Conservation (phyloP, 1,284 basidiomycete species). For the Cryptococcus sp. region DNA sequence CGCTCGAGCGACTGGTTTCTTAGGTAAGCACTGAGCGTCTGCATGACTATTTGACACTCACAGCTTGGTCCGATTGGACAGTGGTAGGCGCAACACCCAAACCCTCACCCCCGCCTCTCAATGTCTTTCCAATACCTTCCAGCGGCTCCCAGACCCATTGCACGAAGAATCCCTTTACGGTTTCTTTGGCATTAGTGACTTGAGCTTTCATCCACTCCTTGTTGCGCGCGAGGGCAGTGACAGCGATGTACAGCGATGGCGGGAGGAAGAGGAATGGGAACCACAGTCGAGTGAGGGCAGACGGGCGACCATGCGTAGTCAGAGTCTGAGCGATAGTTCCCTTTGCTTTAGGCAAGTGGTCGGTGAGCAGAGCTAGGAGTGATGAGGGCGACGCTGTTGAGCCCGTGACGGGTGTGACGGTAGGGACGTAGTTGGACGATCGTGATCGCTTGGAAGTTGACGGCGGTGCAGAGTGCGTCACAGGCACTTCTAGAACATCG, state of each 20-base stretch:
- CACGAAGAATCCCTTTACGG: conserved; percentile 71
- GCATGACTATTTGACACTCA: conserved; percentile 17
- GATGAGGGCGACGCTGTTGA: conserved; percentile 38
- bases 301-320: conserved; percentile 41
- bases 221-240: conserved; percentile 36
- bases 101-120: conserved; percentile 57
- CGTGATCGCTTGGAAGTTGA: not conserved
- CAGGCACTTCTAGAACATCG: not conserved
- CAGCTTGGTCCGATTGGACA: conserved; percentile 50
- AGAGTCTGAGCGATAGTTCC: conserved; percentile 26
- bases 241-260: conserved; percentile 35
- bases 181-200: conserved; percentile 67
- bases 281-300: conserved; percentile 49
- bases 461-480: not conserved
- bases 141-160: conserved; percentile 88
- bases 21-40: conserved; percentile 3
- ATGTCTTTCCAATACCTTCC: conserved; percentile 77
- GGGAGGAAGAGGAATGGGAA: conserved; percentile 52
- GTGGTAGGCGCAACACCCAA: conserved; percentile 57
- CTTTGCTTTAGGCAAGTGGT: conserved; percentile 34
- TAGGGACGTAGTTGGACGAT: conserved; percentile 25
- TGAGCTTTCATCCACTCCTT: conserved; percentile 58
- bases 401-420: conserved; percentile 20
- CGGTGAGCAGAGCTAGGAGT: conserved; percentile 39
- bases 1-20: conserved; percentile 75